These are phyloP conservation scores for Lactifluus volemus DNA, from an alignment of 768 basidiomycete genomes.

Conservation along the genomic window DNA sequence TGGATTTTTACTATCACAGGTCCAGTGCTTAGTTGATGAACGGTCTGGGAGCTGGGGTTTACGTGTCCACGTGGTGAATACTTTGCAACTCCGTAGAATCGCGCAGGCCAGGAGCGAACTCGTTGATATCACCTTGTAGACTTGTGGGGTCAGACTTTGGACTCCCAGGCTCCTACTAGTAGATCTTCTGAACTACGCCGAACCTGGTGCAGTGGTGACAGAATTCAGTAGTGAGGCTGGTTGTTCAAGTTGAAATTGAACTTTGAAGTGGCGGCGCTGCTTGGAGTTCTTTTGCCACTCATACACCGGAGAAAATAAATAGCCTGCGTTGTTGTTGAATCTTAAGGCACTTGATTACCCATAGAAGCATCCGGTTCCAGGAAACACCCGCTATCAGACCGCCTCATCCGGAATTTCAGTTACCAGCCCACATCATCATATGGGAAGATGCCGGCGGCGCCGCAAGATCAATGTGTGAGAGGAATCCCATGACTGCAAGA, in stretches of 20 bases:
- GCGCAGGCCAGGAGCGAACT: too few species aligned
- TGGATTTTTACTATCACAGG: neutral
- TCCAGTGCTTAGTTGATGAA: neutral
- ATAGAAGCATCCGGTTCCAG: neutral
- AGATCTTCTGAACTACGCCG: neutral
- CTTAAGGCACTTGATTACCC: neutral
- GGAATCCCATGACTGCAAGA: neutral
- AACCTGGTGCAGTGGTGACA: neutral
- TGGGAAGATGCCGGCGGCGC: neutral
- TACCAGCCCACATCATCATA: neutral
- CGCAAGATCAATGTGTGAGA: neutral
- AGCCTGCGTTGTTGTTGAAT: neutral
- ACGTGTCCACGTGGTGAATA: neutral
- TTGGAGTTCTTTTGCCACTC: neutral
- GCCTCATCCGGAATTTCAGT: neutral
- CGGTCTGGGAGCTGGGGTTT: neutral
- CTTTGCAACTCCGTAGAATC: neutral
- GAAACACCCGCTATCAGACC: neutral
- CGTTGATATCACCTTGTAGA: too few species aligned
- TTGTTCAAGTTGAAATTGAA: neutral
- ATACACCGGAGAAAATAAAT: slow-evolving; percentile 1
- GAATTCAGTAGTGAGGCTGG: neutral
- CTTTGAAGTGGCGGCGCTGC: neutral
- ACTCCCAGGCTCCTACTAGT: too few species aligned
- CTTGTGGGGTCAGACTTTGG: neutral